phyloP scores from a whole-genome alignment of 148 eudicot genomes.

The Rheum nobile region DNA sequence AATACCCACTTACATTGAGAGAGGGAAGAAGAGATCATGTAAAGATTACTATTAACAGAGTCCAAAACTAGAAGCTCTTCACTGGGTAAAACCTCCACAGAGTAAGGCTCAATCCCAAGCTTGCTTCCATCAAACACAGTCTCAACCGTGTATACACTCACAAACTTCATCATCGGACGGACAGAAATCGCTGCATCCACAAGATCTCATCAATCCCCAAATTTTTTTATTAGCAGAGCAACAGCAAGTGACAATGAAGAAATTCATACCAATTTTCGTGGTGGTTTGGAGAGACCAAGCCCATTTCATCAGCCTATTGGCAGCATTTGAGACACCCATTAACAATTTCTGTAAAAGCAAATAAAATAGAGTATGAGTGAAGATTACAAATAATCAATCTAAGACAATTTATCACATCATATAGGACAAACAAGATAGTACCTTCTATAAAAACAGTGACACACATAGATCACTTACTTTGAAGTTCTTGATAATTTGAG shows the following conservation, averaged over 20 bases:
- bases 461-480: no score
- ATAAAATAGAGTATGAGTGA: no score
- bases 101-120: slow-evolving; percentile 86
- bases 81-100: slow-evolving; percentile 63
- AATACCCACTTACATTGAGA: slow-evolving; percentile 59
- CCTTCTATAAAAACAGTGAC: no score
- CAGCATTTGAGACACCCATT: slow-evolving; percentile 64
- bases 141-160: slow-evolving; percentile 89
- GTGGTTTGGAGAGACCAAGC: slow-evolving; percentile 70
- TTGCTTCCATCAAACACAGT: slow-evolving; percentile 99
- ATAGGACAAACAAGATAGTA: no score
- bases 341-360: slow-evolving; percentile 52
- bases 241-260: background rate
- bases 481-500: no score
- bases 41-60: slow-evolving; percentile 85
- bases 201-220: slow-evolving; percentile 7
- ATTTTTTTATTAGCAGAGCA: background rate
- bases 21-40: slow-evolving; percentile 80
- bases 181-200: slow-evolving; percentile 52
- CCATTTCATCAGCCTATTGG: slow-evolving; percentile 72
- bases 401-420: no score
- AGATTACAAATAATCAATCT: no score
- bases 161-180: slow-evolving; percentile 90
- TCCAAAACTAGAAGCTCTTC: slow-evolving; percentile 88
- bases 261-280: slow-evolving; percentile 64